Conservation (phyloP, 2,329 filamentous ascomycete genomes). For the Apiospora koreana region DNA sequence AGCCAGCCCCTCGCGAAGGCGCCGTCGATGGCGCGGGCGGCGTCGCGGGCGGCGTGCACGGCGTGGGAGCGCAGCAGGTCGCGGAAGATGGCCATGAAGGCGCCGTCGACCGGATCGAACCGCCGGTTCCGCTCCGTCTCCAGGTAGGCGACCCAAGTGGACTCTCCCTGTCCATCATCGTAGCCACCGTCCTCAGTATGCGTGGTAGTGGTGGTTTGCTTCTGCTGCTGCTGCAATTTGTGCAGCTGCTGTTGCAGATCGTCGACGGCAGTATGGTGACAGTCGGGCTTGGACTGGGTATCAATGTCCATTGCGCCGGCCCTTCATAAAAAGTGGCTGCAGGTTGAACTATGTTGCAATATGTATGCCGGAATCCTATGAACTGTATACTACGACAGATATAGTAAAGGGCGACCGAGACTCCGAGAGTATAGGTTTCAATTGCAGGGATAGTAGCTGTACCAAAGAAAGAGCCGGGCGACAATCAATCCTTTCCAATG, state of each 20-base stretch:
- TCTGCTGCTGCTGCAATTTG: neutral
- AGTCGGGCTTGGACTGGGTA: neutral
- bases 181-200: neutral
- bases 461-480: neutral
- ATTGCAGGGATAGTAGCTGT: conserved; percentile 3
- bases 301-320: neutral
- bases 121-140: conserved; percentile 11
- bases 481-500: neutral
- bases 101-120: conserved; percentile 7
- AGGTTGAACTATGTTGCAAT: neutral
- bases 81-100: conserved; percentile 9
- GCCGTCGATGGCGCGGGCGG: neutral
- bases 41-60: neutral
- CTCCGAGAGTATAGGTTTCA: neutral
- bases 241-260: neutral
- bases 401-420: neutral
- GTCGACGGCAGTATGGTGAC: neutral
- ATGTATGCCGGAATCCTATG: neutral
- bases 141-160: conserved; percentile 8
- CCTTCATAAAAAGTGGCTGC: neutral
- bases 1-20: conserved; percentile 1
- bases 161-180: neutral
- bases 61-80: conserved; percentile 9
- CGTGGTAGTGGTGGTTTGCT: too few relatives aligned
- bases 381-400: neutral